A percentile compares a stretch with the other conserved stretches of the same genome.
phyloP scores from a whole-genome alignment of 176 grass and related monocot species.

The Oryza nivara region DNA sequence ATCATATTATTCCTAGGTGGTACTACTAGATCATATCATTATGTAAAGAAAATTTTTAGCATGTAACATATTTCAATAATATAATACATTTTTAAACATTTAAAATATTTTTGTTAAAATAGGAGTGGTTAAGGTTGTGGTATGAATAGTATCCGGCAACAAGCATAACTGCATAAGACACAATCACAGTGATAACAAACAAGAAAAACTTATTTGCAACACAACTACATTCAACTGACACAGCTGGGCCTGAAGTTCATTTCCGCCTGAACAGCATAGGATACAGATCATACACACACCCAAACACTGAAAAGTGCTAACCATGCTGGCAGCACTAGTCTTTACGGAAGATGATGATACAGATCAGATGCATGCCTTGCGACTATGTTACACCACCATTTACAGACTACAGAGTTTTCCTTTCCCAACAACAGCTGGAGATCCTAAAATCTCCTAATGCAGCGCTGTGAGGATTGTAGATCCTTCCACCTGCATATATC shows the following conservation, averaged over 20 bases:
- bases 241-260: constrained; percentile 17
- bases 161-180: too few species aligned
- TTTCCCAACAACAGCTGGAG: constrained; percentile 22
- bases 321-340: background rate
- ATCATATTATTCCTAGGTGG: too few species aligned
- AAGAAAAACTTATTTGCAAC: constrained; percentile 4
- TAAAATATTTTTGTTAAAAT: too few species aligned
- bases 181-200: background rate
- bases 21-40: too few species aligned
- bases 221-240: constrained; percentile 26
- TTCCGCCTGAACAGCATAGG: constrained; percentile 20
- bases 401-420: constrained; percentile 36
- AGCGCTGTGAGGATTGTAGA: constrained; percentile 63
- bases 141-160: too few species aligned
- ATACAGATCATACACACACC: constrained; percentile 24
- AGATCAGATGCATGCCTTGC: constrained; percentile 30
- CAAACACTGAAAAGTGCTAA: constrained; percentile 15
- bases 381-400: constrained; percentile 56
- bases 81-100: too few species aligned
- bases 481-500: constrained; percentile 66
- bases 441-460: constrained; percentile 41
- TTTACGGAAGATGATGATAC: constrained; percentile 39
- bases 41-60: too few species aligned
- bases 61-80: too few species aligned
- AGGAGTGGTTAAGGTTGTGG: too few species aligned